Percentiles rank a stretch among this genome's conserved stretches.
phyloP scores from a whole-genome alignment of 2,329 filamentous ascomycete genomes.

The Stagonosporopsis rhizophila region DNA sequence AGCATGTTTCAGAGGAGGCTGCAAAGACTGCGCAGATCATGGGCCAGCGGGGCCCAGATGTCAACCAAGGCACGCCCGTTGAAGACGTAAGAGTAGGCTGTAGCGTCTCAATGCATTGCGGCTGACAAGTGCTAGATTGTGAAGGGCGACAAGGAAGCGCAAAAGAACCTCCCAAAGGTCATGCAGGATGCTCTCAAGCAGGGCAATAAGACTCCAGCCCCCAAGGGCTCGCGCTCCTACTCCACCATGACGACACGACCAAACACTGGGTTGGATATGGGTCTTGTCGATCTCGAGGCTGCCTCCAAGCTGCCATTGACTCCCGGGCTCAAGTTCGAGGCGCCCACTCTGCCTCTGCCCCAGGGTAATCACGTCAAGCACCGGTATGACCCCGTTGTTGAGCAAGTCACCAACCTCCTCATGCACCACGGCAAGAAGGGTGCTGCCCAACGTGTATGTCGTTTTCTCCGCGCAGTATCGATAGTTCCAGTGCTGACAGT shows the following conservation, averaged over 20 bases:
- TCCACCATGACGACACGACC: slow-evolving; percentile 57
- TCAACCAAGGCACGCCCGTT: slow-evolving; percentile 70
- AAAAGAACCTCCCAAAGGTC: slow-evolving; percentile 70
- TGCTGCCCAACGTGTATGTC: slow-evolving; percentile 81
- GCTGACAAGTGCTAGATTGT: slow-evolving; percentile 60
- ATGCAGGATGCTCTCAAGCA: slow-evolving; percentile 67
- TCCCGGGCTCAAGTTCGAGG: slow-evolving; percentile 76
- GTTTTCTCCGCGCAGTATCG: slow-evolving; percentile 17
- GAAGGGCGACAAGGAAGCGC: slow-evolving; percentile 66
- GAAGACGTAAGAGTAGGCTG: slow-evolving; percentile 61
- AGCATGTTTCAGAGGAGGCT: slow-evolving; percentile 71
- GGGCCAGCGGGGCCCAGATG: slow-evolving; percentile 65
- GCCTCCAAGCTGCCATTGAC: slow-evolving; percentile 27
- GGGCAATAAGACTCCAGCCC: slow-evolving; percentile 48
- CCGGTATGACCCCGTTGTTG: slow-evolving; percentile 83
- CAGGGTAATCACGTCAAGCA: slow-evolving; percentile 72
- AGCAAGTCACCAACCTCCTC: slow-evolving; percentile 86
- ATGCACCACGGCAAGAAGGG: slow-evolving; percentile 93
- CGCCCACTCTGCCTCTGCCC: slow-evolving; percentile 72
- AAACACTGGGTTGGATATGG: slow-evolving; percentile 35
- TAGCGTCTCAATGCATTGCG: neutral
- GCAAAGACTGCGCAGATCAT: slow-evolving; percentile 65
- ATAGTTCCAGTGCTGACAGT: slow-evolving; percentile 6
- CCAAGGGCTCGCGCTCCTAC: slow-evolving; percentile 61
- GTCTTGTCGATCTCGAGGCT: slow-evolving; percentile 38